Evolutionary conservation across 768 basidiomycete species (phyloP), one percentile per base, ranked within the genome.

Genomic region (Agaricus bisporus): DNA sequence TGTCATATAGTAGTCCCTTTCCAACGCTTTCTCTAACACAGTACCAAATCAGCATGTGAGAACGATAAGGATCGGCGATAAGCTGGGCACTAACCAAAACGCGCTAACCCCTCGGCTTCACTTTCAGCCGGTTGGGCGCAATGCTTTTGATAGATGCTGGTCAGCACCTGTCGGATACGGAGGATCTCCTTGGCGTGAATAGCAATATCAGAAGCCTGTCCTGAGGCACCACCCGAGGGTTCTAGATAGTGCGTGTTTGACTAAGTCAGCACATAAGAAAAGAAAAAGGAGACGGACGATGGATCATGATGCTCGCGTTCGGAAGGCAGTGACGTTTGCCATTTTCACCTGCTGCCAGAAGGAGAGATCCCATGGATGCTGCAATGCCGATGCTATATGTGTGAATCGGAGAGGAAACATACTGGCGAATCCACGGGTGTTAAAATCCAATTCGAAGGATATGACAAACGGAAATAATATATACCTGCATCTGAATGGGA

Each of bases 291-390:
- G 57, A 69, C 77, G 57, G 66, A 95, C 95, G 95, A 68, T 98
- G 95, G 51, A 98, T 98, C 95, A 98, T 98, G 63, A 98, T 92
- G 65, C 88, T 91, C 17, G 93, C 87, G 66, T 98, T 90, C 11
- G 93, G 92, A 54, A 98, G 78, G 61, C 88, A 88, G 66, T 93
- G 93, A 28, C 95, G 79, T 66, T 95, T 92, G 35, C 95, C 95
- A 59, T 78, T 84, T 72, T 88, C 92, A 35, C 93, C 94, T 45
- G 92, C 93, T 9, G 92, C 88, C 4, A 98, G 80, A 15, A 98
- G 79, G 46, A 98, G 77, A 45, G 91, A 95, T 7, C 93, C 95
- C 95, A 98, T 98, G 22, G 90, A 93, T 55, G 91, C 91, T 25
- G 95, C 95, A 68, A 95, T 85, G 20, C 95, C 95, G 55, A 98